Conservation (phyloP, 1,284 basidiomycete species). For the Cystobasidiaceae sp. region DNA sequence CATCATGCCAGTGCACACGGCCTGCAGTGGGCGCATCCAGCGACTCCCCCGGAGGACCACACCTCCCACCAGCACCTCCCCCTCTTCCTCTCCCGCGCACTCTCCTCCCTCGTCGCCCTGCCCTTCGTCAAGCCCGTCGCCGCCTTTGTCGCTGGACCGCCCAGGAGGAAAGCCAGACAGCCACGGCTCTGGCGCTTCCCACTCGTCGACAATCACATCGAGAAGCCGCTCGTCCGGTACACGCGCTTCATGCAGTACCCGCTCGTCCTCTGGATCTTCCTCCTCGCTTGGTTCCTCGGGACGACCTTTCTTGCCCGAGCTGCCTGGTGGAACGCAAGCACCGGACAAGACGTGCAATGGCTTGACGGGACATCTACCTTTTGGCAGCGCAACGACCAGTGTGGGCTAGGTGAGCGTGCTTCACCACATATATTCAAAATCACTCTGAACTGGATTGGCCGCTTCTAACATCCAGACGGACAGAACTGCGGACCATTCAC, state of each 20-base stretch:
- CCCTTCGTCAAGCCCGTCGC: conserved; percentile 5
- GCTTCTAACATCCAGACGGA: conserved; percentile 52
- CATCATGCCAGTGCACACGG: not conserved
- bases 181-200: conserved; percentile 3
- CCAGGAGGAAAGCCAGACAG: not conserved
- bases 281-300: conserved; percentile 62
- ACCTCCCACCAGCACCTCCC: conserved; percentile 23
- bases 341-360: conserved; percentile 52
- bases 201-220: conserved; percentile 9
- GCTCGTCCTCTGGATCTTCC: conserved; percentile 49
- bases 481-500: conserved; percentile 62
- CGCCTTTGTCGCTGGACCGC: conserved; percentile 4
- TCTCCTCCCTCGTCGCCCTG: not conserved
- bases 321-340: conserved; percentile 59
- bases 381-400: conserved; percentile 62
- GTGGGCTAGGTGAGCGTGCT: conserved; percentile 55
- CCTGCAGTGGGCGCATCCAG: not conserved
- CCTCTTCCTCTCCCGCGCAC: not conserved
- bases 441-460: not conserved
- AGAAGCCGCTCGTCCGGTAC: conserved; percentile 3
- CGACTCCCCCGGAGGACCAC: conserved; percentile 6
- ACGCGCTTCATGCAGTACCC: conserved; percentile 8
- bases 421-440: not conserved
- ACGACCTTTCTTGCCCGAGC: conserved; percentile 66
- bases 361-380: conserved; percentile 64